Evolutionary conservation across 2,329 filamentous ascomycete species (phyloP), one percentile per base, ranked within the genome.

Genomic region (Ophiostoma quercus): DNA sequence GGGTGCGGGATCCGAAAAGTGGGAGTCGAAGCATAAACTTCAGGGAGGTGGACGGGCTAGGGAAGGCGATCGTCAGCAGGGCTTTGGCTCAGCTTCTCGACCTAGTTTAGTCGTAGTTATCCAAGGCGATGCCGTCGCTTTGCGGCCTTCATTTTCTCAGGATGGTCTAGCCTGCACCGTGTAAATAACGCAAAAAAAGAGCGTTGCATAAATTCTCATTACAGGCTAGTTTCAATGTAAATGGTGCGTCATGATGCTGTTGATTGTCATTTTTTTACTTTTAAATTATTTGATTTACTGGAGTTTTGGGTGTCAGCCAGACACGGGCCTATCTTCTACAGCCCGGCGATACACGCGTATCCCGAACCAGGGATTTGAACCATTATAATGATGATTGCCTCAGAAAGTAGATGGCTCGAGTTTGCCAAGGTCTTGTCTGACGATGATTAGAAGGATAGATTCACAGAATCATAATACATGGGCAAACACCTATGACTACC

Each of bases 1-100:
- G 51, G n/a, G 22, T 25, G 51, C 51, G n/a, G 22, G 51, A 57
- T 9, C 51, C 51, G 51, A 57, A 57, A 57, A 57, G 51, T 57
- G 51, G 51, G 22, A 51, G 47, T 51, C 19, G 16, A 51, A 22
- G 47, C 47, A 41, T 41, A 41, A 41, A 12, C 11, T 11, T 3
- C 39, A 41, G 39, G 39, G 9, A 41, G 39, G 11, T 41, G 11
- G 16, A 51, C n/a, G 19, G 16, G 47, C 43, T 47, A 47, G 14
- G 43, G 19, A 47, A 47, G 51, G 16, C 5, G 57, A 63, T 63
- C 57, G 29, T n/a, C 60, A 63, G 60, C 60, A 63, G 4, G 32
- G 57, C 57, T 14, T 7, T 62, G 29, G 57, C 22, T 34, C 57
- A 63, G 57, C 57, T 34, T 63, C n/a, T 25, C 12, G 57, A 29